These are phyloP conservation scores for Blastobotrys terrestris DNA, from an alignment of 805 yeast genomes.

Conservation along the genomic window DNA sequence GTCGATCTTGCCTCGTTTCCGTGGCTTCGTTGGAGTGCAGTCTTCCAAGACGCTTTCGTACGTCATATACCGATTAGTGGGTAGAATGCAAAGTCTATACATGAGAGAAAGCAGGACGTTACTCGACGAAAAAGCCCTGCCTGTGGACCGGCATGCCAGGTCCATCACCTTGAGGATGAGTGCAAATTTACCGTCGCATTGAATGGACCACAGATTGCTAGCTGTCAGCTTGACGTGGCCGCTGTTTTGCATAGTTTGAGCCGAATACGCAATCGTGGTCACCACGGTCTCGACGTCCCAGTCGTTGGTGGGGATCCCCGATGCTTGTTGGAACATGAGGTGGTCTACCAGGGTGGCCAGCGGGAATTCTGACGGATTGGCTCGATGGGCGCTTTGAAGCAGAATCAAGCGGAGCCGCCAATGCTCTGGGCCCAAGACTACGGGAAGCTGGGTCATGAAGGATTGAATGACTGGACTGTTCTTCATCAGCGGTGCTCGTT, in stretches of 20 bases:
- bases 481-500: conserved; percentile 2
- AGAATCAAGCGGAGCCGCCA: conserved; percentile 29
- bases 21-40: conserved; percentile 16
- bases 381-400: conserved; percentile 21
- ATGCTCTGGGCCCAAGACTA: conserved; percentile 18
- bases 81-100: conserved; percentile 24
- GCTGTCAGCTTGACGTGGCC: not conserved
- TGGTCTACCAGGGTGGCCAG: conserved; percentile 21
- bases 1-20: conserved; percentile 19
- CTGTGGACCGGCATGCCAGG: conserved; percentile 20
- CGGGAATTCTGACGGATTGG: conserved; percentile 22
- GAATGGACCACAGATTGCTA: conserved; percentile 14
- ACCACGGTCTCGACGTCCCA: conserved; percentile 27
- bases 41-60: conserved; percentile 19
- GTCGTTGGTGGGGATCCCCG: conserved; percentile 25
- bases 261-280: conserved; percentile 24
- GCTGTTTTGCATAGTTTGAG: not conserved
- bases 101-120: conserved; percentile 22
- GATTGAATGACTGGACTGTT: conserved; percentile 18
- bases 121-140: conserved; percentile 17
- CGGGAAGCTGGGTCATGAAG: conserved; percentile 21
- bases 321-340: conserved; percentile 25
- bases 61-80: conserved; percentile 14
- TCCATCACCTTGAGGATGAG: conserved; percentile 21
- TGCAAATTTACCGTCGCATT: conserved; percentile 22